Evolutionary conservation across 73 alveolate genomes (phyloP).

Genomic region (Tetrahymena thermophila): DNA sequence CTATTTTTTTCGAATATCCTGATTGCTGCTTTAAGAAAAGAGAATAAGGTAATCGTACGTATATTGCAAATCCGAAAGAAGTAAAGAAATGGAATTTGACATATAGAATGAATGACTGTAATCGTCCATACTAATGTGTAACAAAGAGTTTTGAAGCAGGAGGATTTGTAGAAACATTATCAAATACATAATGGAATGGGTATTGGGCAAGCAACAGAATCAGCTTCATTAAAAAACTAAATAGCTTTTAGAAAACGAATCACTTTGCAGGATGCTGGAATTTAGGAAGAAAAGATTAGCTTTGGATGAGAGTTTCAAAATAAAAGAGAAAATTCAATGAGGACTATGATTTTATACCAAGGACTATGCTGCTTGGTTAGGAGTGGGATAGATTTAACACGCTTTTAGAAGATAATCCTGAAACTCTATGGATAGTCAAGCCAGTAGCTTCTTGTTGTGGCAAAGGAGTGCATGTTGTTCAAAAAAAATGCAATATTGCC

Average conservation of each 20-base stretch:
- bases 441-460: constrained; percentile 93
- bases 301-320: constrained; percentile 65
- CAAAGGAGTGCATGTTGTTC: constrained; percentile 84
- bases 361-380: constrained; percentile 76
- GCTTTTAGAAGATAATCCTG: constrained; percentile 65
- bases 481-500: constrained; percentile 51
- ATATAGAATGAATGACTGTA: constrained; percentile 3
- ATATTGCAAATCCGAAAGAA: not conserved
- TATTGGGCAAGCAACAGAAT: constrained; percentile 66
- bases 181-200: constrained; percentile 53
- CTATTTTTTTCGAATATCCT: not conserved
- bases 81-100: not conserved
- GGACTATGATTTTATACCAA: constrained; percentile 73
- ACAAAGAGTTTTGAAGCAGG: constrained; percentile 57
- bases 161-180: constrained; percentile 49
- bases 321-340: constrained; percentile 55
- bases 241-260: constrained; percentile 67
- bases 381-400: constrained; percentile 67
- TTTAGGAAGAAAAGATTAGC: constrained; percentile 85
- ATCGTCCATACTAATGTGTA: constrained; percentile 53
- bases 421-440: constrained; percentile 73
- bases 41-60: not conserved
- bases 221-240: constrained; percentile 46
- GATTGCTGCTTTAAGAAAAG: not conserved
- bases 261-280: constrained; percentile 87